Conservation (phyloP, 2,329 filamentous ascomycete genomes). For the Sarocladiaceae sp. region DNA sequence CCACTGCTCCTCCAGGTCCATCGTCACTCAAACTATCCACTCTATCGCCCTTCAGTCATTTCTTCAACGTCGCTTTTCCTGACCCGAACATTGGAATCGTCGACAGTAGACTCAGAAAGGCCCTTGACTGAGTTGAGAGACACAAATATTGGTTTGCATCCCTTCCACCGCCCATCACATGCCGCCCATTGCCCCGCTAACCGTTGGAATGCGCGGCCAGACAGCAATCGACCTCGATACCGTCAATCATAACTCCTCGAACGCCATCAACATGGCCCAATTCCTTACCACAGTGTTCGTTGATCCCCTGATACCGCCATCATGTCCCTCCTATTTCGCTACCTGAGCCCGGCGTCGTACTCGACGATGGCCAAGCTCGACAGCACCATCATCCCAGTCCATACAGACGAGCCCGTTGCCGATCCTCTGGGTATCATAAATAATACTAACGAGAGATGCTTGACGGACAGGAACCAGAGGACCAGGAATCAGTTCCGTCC, state of each 20-base stretch:
- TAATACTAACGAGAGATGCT: conserved; percentile 24
- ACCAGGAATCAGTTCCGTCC: conserved; percentile 90
- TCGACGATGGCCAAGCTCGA: conserved; percentile 26
- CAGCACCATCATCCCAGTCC: conserved; percentile 26
- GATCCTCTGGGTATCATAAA: conserved; percentile 10
- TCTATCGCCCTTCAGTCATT: not conserved
- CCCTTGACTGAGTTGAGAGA: not conserved
- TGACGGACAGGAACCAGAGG: conserved; percentile 67
- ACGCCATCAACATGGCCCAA: conserved; percentile 29
- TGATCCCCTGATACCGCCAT: conserved; percentile 15
- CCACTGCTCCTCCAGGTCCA: conserved; percentile 1
- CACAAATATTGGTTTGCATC: not conserved
- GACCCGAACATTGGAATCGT: not conserved
- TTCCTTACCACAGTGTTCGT: conserved; percentile 41
- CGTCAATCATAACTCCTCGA: conserved; percentile 9
- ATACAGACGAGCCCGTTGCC: conserved; percentile 19
- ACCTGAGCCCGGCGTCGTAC: conserved; percentile 28
- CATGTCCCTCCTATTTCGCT: conserved; percentile 20
- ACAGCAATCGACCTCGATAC: conserved; percentile 11
- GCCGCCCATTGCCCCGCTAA: conserved; percentile 35
- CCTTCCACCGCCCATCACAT: not conserved
- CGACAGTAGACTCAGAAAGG: not conserved
- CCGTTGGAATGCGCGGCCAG: conserved; percentile 30
- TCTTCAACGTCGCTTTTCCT: not conserved
- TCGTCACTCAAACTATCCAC: not conserved